These are phyloP conservation scores for Melanogaster broomeanus DNA, from an alignment of 768 basidiomycete species.

Conservation along the genomic window DNA sequence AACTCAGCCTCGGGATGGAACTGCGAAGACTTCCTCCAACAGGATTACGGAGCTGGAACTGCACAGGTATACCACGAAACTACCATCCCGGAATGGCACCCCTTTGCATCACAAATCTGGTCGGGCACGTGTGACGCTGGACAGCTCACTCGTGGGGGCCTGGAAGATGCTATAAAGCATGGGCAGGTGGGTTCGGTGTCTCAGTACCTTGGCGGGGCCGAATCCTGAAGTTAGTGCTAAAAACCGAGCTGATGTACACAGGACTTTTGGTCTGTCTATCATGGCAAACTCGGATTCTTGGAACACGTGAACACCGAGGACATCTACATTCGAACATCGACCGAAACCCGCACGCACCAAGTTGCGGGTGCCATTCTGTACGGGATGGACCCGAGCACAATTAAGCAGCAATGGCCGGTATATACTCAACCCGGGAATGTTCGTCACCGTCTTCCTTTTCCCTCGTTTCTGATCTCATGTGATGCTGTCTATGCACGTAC, in stretches of 20 bases:
- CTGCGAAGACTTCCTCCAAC: slow-evolving; percentile 40
- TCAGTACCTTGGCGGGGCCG: not conserved
- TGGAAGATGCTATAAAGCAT: slow-evolving; percentile 44
- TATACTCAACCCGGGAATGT: slow-evolving; percentile 44
- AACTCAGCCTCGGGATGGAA: slow-evolving; percentile 42
- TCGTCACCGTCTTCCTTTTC: slow-evolving; percentile 10
- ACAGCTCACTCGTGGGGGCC: slow-evolving; percentile 46
- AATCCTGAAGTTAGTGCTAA: too few relatives aligned
- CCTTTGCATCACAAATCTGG: slow-evolving; percentile 46
- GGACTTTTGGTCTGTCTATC: slow-evolving; percentile 52
- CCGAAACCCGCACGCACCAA: slow-evolving; percentile 48
- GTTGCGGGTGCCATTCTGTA: slow-evolving; percentile 46
- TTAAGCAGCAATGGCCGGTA: slow-evolving; percentile 37
- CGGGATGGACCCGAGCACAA: slow-evolving; percentile 44
- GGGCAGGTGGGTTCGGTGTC: slow-evolving; percentile 32
- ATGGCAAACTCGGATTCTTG: slow-evolving; percentile 38
- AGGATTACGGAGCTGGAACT: slow-evolving; percentile 40
- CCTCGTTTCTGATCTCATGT: not conserved
- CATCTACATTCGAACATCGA: slow-evolving; percentile 46
- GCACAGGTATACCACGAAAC: slow-evolving; percentile 42
- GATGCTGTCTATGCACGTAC: not conserved
- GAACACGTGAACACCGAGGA: slow-evolving; percentile 34
- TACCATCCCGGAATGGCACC: slow-evolving; percentile 41
- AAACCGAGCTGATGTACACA: slow-evolving; percentile 12
- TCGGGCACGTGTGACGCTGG: slow-evolving; percentile 49